Conservation (phyloP, 805 yeast species). For the Nakazawaea anatomiae region DNA sequence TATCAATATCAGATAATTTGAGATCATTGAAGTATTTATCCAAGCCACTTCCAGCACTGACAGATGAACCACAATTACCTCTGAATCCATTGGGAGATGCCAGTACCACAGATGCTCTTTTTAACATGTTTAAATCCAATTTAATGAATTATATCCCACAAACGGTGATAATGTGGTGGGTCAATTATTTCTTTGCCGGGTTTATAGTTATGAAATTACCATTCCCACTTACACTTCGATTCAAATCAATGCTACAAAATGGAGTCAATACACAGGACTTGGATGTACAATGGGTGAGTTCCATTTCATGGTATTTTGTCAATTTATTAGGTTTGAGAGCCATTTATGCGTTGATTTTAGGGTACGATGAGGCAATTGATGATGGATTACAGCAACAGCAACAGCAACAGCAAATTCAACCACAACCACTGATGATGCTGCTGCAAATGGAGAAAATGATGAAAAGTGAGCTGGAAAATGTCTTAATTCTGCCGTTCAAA, state of each 20-base stretch:
- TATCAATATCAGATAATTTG: slow-evolving; percentile 40
- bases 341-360: slow-evolving; percentile 65
- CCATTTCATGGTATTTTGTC: slow-evolving; percentile 94
- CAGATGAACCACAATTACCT: slow-evolving; percentile 27
- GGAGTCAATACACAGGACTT: slow-evolving; percentile 82
- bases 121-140: slow-evolving; percentile 75
- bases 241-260: slow-evolving; percentile 87
- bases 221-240: slow-evolving; percentile 82
- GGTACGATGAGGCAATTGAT: slow-evolving; percentile 40
- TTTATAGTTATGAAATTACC: slow-evolving; percentile 85
- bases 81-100: slow-evolving; percentile 70
- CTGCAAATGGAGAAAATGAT: slow-evolving; percentile 44
- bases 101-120: slow-evolving; percentile 61
- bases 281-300: slow-evolving; percentile 87
- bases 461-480: slow-evolving; percentile 65
- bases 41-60: slow-evolving; percentile 39
- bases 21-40: slow-evolving; percentile 44
- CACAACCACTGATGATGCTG: slow-evolving; percentile 13
- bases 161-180: slow-evolving; percentile 94
- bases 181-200: slow-evolving; percentile 87
- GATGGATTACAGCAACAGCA: slow-evolving; percentile 37
- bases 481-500: slow-evolving; percentile 57
- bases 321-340: slow-evolving; percentile 80
- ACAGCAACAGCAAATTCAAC: slow-evolving; percentile 22
- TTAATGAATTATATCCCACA: slow-evolving; percentile 85